Evolutionary conservation across 2,329 filamentous ascomycete species (phyloP).

Genomic region (Aureobasidium namibiae): DNA sequence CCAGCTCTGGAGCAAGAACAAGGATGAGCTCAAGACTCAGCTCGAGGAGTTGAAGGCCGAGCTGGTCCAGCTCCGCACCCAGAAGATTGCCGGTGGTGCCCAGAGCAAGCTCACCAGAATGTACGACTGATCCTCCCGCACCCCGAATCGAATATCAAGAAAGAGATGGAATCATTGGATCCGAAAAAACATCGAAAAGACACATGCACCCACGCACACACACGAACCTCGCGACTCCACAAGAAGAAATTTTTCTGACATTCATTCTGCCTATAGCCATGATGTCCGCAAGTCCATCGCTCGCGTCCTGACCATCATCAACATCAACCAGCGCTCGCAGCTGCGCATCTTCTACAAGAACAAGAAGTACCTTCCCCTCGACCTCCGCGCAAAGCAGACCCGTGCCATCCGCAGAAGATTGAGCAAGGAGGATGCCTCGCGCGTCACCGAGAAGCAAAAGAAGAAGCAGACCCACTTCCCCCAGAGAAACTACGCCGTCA

Average conservation of each 20-base stretch:
- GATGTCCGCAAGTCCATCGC: conserved; percentile 99
- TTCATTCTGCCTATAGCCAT: conserved; percentile 54
- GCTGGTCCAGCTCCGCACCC: conserved; percentile 90
- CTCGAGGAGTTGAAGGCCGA: conserved; percentile 92
- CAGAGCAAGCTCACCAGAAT: conserved; percentile 96
- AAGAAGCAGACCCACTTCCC: conserved; percentile 96
- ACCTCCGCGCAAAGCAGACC: conserved; percentile 97
- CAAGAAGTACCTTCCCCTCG: conserved; percentile 99
- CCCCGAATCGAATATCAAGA: not conserved
- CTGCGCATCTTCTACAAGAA: conserved; percentile 99
- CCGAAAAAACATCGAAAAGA: conserved; percentile 1
- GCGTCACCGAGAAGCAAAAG: conserved; percentile 86
- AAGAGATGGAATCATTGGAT: conserved; percentile 9
- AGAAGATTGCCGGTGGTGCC: conserved; percentile 91
- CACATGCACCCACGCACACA: not conserved
- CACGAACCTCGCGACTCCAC: not conserved
- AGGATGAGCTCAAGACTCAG: conserved; percentile 95
- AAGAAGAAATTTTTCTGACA: conserved; percentile 6
- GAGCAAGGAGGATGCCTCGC: conserved; percentile 80
- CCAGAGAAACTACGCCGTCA: conserved; percentile 97
- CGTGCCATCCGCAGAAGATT: conserved; percentile 94
- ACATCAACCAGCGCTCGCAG: conserved; percentile 97
- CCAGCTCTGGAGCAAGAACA: conserved; percentile 98
- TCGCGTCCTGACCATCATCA: conserved; percentile 98
- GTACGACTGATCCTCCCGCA: conserved; percentile 48